Evolutionary conservation across 768 basidiomycete species (phyloP), one percentile per base, ranked within the genome.

Genomic region (Boletus subcaerulescens): DNA sequence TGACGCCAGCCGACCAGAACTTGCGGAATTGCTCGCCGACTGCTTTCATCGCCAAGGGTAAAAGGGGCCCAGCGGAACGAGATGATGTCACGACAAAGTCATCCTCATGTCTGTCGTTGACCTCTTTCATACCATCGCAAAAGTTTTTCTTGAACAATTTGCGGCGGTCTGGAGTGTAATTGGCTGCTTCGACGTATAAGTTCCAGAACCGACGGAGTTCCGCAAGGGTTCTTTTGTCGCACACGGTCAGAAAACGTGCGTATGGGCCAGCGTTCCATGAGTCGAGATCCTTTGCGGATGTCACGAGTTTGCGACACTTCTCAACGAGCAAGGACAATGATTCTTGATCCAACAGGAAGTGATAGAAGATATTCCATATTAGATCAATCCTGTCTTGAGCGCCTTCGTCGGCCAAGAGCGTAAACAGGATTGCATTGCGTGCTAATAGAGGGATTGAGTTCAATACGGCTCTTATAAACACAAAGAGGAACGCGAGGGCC

Each of bases 351-450:
- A 70, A 46, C 32, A 58, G 9, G 26, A 70, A 45, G 49, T 70
- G 70, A 55, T 70, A 71, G 35, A 70, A 64, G 33, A 70, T 66
- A 32, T 71, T 68, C 70, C 69, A 71, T 22, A 70, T 48, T 38
- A 48, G 50, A 3, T 70, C 53, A 2, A 56, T 20, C 26, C 22
- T 60, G 3, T 58, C 44, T 48, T 51, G 58, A 47, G 58, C 59
- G 0, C 54, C 60, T 13, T 62, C 51, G 40, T 70, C 68, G 3
- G 62, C 65, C 45, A 70, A 52, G 31, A 71, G 58, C 7, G 68
- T 64, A 52, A 70, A 68, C 5, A 70, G 43, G 12, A 68, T 32
- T 4, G 64, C 60, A 17, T 70, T 71, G 50, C 68, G 70, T 24
- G 70, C 68, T 70, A 8, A n/a, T 31, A 11, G 17, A 22, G 15